These are phyloP conservation scores for Verticillium isaacii DNA, from an alignment of 2,329 filamentous ascomycete species.

Conservation along the genomic window DNA sequence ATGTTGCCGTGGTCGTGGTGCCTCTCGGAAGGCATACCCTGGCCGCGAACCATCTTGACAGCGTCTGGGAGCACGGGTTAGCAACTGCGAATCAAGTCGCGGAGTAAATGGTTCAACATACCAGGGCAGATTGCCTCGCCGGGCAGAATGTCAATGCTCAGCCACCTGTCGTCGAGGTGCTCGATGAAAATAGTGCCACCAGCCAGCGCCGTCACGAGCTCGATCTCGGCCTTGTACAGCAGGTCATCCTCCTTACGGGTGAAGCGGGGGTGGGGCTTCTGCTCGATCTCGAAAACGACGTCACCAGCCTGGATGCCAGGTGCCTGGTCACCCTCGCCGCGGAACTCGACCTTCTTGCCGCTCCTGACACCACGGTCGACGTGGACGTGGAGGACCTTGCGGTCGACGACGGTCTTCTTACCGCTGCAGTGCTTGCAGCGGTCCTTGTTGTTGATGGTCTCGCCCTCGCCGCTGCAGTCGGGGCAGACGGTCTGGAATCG, in stretches of 20 bases:
- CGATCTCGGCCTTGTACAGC: slow-evolving; percentile 91
- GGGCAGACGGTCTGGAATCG: slow-evolving; percentile 99
- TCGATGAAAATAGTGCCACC: slow-evolving; percentile 90
- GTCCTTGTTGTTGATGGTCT: slow-evolving; percentile 95
- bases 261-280: slow-evolving; percentile 96
- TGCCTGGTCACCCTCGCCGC: slow-evolving; percentile 92
- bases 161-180: slow-evolving; percentile 95
- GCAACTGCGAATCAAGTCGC: neutral
- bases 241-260: slow-evolving; percentile 94
- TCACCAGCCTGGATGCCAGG: slow-evolving; percentile 92
- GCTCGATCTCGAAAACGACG: slow-evolving; percentile 97
- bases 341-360: slow-evolving; percentile 95
- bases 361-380: slow-evolving; percentile 91
- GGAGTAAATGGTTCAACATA: slow-evolving; percentile 41
- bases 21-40: slow-evolving; percentile 94
- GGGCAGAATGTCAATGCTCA: slow-evolving; percentile 86
- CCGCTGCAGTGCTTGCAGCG: slow-evolving; percentile 94
- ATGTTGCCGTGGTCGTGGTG: slow-evolving; percentile 96
- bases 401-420: slow-evolving; percentile 97
- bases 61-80: slow-evolving; percentile 52
- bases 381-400: slow-evolving; percentile 97
- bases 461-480: slow-evolving; percentile 95
- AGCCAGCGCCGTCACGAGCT: slow-evolving; percentile 89
- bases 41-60: slow-evolving; percentile 90
- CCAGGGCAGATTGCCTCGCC: slow-evolving; percentile 92